Conservation (phyloP, 83 land plant genomes). For the Larix sibirica region DNA sequence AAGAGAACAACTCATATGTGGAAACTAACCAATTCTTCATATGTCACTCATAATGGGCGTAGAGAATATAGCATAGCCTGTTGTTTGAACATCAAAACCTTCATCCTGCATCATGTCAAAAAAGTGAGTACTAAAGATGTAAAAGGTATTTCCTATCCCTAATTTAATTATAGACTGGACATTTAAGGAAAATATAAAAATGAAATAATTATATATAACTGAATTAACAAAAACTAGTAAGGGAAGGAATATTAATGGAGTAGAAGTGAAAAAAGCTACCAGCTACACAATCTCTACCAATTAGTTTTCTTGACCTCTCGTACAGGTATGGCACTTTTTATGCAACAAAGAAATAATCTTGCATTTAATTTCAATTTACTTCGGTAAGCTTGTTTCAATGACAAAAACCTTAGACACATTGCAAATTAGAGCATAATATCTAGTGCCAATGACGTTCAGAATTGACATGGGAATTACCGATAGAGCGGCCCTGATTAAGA, state of each 20-base stretch:
- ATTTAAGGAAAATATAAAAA: no score
- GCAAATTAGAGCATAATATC: no score
- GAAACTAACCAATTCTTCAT: not conserved
- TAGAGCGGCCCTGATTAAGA: no score
- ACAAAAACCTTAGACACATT: not conserved
- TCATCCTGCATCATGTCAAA: slow-evolving; percentile 60
- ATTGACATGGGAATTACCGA: no score
- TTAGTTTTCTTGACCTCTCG: no score
- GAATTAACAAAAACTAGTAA: not conserved
- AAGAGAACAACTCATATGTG: not conserved
- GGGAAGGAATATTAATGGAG: not conserved
- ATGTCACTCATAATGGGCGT: not conserved
- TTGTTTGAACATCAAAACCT: slow-evolving; percentile 94
- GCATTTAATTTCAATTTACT: not conserved
- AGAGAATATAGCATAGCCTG: no score
- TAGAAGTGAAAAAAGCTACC: no score
- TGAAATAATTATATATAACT: not conserved
- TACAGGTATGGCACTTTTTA: no score
- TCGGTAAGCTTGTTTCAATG: not conserved
- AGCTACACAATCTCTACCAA: no score
- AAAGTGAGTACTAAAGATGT: not conserved
- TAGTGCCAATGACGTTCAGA: no score
- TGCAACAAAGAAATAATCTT: no score
- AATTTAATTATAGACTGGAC: not conserved
- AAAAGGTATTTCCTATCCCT: not conserved